These are phyloP conservation scores for Claviceps pazoutovae DNA, from an alignment of 2,329 filamentous ascomycete species.

Conservation along the genomic window DNA sequence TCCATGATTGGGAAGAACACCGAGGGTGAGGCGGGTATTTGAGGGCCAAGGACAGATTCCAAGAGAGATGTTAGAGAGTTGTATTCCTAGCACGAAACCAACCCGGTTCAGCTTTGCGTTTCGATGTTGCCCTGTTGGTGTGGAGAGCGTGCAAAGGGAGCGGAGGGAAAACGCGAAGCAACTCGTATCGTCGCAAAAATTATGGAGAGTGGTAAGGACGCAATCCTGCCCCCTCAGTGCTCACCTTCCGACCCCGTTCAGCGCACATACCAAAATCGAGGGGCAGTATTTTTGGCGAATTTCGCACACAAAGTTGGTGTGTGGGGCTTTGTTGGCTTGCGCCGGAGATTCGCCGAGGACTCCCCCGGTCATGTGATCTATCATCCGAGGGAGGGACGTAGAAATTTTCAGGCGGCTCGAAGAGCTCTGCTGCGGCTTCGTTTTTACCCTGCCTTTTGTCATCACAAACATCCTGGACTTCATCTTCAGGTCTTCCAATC, in stretches of 20 bases:
- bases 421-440: no score
- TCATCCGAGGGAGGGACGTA: not conserved
- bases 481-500: not conserved
- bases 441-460: not conserved
- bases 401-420: not conserved
- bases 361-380: slow-evolving; percentile 23
- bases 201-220: slow-evolving; percentile 4
- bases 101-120: not conserved
- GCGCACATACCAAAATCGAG: slow-evolving; percentile 20
- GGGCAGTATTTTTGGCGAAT: slow-evolving; percentile 26
- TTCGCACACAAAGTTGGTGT: slow-evolving; percentile 25
- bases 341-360: slow-evolving; percentile 21
- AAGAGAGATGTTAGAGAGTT: not conserved
- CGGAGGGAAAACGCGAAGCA: not conserved
- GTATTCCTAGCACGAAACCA: not conserved
- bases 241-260: slow-evolving; percentile 2
- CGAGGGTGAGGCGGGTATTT: not conserved
- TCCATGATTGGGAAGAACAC: slow-evolving; percentile 18
- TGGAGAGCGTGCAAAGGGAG: not conserved
- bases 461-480: not conserved
- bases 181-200: slow-evolving; percentile 3
- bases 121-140: not conserved
- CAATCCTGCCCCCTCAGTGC: not conserved
- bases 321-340: slow-evolving; percentile 12
- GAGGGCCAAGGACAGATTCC: not conserved